Percentiles rank a stretch among this genome's conserved stretches.
These are phyloP conservation scores for Amanita rubescens DNA, from an alignment of 768 basidiomycete species.

Conservation along the genomic window DNA sequence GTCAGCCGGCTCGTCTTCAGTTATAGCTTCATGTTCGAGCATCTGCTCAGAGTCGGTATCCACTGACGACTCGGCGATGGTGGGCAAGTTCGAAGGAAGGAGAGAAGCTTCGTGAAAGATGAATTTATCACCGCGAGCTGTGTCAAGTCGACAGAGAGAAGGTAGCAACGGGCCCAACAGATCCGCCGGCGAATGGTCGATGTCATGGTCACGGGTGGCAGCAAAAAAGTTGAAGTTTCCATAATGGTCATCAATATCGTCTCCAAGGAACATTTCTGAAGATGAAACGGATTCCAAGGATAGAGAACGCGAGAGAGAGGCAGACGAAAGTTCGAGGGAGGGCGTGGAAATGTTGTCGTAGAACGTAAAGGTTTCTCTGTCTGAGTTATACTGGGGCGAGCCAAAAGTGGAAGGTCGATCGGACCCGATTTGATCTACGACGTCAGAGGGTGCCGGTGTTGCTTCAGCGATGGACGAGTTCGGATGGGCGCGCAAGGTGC, in stretches of 20 bases:
- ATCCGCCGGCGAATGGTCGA: neutral
- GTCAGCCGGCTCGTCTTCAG: slow-evolving; percentile 11
- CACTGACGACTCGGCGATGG: neutral
- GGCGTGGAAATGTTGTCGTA: slow-evolving; percentile 28
- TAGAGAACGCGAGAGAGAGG: slow-evolving; percentile 35
- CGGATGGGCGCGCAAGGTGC: neutral
- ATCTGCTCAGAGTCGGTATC: neutral
- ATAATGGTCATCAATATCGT: slow-evolving; percentile 6
- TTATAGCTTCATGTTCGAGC: neutral
- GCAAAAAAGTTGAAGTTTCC: slow-evolving; percentile 10
- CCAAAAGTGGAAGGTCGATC: neutral
- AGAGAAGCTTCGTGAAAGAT: neutral
- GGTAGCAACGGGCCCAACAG: neutral
- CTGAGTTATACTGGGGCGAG: neutral
- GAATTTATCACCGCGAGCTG: neutral
- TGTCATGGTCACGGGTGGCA: neutral
- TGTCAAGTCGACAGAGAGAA: neutral
- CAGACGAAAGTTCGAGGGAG: slow-evolving; percentile 24
- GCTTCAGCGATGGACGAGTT: neutral
- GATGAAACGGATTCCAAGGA: slow-evolving; percentile 31
- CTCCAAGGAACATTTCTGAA: slow-evolving; percentile 20
- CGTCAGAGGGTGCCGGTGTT: too few species aligned
- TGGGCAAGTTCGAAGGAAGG: neutral
- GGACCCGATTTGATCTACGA: neutral
- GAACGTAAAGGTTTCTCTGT: slow-evolving; percentile 12